Conservation (phyloP, 768 basidiomycete genomes). For the Astraeus odoratus region DNA sequence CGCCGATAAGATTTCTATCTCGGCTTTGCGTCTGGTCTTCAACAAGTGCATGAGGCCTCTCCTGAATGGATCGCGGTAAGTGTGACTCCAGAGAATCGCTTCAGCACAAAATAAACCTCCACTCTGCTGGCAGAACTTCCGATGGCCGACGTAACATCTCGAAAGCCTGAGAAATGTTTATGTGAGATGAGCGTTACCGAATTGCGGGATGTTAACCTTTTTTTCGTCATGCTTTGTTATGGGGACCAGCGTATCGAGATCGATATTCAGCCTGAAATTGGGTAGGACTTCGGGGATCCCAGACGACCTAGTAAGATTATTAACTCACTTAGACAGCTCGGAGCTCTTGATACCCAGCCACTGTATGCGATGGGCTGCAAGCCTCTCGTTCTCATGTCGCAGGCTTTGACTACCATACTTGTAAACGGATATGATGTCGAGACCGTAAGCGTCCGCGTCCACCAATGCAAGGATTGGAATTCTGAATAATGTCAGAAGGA, state of each 20-base stretch:
- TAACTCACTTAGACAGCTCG: slow-evolving; percentile 55
- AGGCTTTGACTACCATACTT: slow-evolving; percentile 69
- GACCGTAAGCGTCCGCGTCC: slow-evolving; percentile 87
- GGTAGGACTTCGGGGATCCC: neutral
- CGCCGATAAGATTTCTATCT: slow-evolving; percentile 66
- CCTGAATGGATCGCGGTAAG: slow-evolving; percentile 32
- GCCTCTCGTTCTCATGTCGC: slow-evolving; percentile 60
- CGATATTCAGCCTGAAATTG: slow-evolving; percentile 48
- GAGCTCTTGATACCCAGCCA: slow-evolving; percentile 77
- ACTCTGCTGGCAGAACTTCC: slow-evolving; percentile 43
- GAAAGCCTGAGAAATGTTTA: slow-evolving; percentile 46
- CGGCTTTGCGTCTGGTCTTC: slow-evolving; percentile 80
- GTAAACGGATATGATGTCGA: slow-evolving; percentile 89
- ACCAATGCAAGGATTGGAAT: slow-evolving; percentile 74
- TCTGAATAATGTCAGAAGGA: slow-evolving; percentile 32
- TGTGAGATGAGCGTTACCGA: neutral
- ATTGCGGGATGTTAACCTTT: slow-evolving; percentile 43
- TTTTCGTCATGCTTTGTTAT: slow-evolving; percentile 66
- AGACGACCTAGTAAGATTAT: neutral
- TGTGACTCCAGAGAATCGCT: neutral
- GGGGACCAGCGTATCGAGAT: slow-evolving; percentile 55
- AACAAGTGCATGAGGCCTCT: slow-evolving; percentile 79
- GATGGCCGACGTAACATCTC: slow-evolving; percentile 47
- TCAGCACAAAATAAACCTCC: slow-evolving; percentile 54
- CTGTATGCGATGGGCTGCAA: slow-evolving; percentile 61